phyloP scores from a whole-genome alignment of 345 rosid genomes.

The Euphorbia peplus region DNA sequence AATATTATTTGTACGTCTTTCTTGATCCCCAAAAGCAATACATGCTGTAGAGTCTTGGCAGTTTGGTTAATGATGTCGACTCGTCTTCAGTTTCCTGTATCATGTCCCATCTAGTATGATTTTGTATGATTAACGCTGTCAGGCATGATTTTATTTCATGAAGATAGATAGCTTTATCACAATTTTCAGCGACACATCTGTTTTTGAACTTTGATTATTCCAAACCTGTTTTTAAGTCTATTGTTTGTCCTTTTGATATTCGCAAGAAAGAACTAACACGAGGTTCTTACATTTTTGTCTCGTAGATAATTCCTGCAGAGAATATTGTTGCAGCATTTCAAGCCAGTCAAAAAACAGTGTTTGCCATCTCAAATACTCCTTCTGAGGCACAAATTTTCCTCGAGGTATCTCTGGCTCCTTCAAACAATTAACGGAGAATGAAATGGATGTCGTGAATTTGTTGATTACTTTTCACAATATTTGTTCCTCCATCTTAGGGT shows the following conservation, averaged over 20 bases:
- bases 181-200: no score
- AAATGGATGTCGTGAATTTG: background rate
- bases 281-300: constrained; percentile 8
- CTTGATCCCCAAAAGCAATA: background rate
- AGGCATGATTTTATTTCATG: background rate
- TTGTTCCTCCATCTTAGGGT: constrained; percentile 8
- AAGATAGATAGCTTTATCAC: background rate
- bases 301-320: constrained; percentile 80
- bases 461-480: background rate
- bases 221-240: background rate
- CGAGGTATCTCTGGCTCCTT: constrained; percentile 45
- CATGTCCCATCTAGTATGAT: background rate
- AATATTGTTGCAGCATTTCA: constrained; percentile 80
- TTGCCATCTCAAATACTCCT: constrained; percentile 60
- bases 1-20: background rate
- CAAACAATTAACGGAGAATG: background rate
- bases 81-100: background rate
- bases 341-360: constrained; percentile 66
- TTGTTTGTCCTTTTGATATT: background rate
- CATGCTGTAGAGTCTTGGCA: background rate
- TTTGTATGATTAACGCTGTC: background rate
- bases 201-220: background rate
- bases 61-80: background rate
- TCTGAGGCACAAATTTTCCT: constrained; percentile 66
- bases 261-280: background rate